Evolutionary conservation across 805 yeast species (phyloP).

Genomic region (Starmerella ratchasimensis): DNA sequence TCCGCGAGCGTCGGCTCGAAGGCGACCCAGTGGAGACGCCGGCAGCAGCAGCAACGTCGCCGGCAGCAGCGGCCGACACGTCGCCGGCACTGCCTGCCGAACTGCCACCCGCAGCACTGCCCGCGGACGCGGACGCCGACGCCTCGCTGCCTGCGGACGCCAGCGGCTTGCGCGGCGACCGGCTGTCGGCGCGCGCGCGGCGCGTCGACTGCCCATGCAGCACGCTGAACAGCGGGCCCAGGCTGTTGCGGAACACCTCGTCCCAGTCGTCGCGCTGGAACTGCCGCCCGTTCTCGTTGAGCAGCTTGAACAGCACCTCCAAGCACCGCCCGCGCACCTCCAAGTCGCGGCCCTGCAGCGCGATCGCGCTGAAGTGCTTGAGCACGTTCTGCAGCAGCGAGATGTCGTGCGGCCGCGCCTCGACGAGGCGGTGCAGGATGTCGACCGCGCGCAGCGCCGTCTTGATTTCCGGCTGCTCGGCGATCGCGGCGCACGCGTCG

Average conservation of each 20-base stretch:
- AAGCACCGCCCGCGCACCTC: slow-evolving; percentile 88
- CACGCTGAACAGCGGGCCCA: slow-evolving; percentile 83
- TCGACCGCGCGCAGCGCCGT: slow-evolving; percentile 70
- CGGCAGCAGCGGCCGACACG: not conserved
- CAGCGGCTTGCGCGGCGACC: not conserved
- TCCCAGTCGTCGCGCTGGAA: slow-evolving; percentile 76
- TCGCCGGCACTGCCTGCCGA: not conserved
- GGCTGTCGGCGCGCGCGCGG: slow-evolving; percentile 1
- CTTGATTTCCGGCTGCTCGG: slow-evolving; percentile 69
- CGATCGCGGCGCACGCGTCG: slow-evolving; percentile 62
- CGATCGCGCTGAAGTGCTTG: slow-evolving; percentile 70
- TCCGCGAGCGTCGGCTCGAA: not conserved
- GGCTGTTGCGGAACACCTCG: slow-evolving; percentile 53
- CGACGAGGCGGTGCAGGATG: slow-evolving; percentile 39
- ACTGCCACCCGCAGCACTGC: not conserved
- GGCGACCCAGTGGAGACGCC: not conserved
- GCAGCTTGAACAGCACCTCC: slow-evolving; percentile 64
- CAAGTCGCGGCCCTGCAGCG: slow-evolving; percentile 84
- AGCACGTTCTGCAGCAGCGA: slow-evolving; percentile 32
- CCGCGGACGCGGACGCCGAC: not conserved
- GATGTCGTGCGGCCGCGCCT: slow-evolving; percentile 14
- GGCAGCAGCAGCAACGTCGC: not conserved
- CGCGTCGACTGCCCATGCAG: slow-evolving; percentile 38
- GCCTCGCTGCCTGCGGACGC: not conserved
- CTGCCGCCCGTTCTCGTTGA: slow-evolving; percentile 64